Percentiles rank a stretch among this genome's conserved stretches.
Evolutionary conservation across 176 grass and related monocot genomes (phyloP).

Genomic region (Chrysopogon serrulatus): DNA sequence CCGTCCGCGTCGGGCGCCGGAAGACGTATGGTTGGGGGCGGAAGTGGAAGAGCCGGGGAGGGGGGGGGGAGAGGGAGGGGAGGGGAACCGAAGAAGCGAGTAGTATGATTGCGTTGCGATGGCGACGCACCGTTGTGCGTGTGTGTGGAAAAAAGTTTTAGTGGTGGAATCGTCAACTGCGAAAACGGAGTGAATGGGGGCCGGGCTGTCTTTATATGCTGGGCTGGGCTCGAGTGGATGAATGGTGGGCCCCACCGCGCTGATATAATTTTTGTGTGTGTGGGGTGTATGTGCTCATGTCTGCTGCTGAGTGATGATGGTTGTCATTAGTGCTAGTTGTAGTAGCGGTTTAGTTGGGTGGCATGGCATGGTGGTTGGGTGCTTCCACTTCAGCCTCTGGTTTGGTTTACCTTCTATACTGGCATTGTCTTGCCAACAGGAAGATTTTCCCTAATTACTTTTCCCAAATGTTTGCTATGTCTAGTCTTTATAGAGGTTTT

Average conservation of each 20-base stretch:
- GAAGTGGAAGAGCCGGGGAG: too few relatives aligned
- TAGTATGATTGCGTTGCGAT: constrained; percentile 8
- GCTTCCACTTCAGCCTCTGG: not conserved
- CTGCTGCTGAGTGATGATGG: too few relatives aligned
- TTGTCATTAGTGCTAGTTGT: too few relatives aligned
- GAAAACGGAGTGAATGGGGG: not conserved
- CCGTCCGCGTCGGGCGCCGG: constrained; percentile 2
- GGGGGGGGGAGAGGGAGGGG: too few relatives aligned
- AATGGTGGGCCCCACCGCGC: not conserved
- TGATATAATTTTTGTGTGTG: not conserved
- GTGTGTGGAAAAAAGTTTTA: not conserved
- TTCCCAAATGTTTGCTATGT: too few relatives aligned
- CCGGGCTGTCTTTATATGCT: not conserved
- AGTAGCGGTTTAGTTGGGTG: not conserved
- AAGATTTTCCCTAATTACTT: too few relatives aligned
- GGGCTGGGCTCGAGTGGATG: not conserved
- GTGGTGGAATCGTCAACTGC: not conserved
- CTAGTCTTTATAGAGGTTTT: too few relatives aligned
- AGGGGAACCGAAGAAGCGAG: too few relatives aligned
- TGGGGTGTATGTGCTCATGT: too few relatives aligned
- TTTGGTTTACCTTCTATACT: not conserved
- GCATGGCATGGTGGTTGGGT: not conserved
- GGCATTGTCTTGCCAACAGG: not conserved
- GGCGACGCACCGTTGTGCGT: not conserved
- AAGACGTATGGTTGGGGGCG: not conserved